A percentile compares a stretch with the other conserved stretches of the same genome.
phyloP scores from a whole-genome alignment of 192 early-diverging fungal species.

The Spizellomyces sp. region DNA sequence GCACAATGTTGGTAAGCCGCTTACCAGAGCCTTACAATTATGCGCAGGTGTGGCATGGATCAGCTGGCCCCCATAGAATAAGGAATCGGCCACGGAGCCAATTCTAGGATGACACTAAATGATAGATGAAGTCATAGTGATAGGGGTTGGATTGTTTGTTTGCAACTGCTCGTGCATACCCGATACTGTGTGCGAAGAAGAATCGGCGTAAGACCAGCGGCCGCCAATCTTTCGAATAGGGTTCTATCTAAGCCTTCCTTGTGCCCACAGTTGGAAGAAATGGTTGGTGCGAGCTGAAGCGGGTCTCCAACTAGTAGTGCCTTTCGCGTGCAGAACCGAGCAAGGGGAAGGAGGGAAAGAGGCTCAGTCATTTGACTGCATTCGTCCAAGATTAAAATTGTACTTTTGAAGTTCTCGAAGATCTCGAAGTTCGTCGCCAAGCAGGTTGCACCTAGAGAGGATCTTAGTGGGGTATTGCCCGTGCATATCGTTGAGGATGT shows the following conservation, averaged over 20 bases:
- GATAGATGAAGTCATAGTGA: neutral
- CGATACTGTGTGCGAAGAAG: constrained; percentile 75
- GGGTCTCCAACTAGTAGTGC: constrained; percentile 89
- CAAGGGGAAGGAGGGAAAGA: constrained; percentile 80
- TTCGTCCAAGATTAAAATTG: constrained; percentile 85
- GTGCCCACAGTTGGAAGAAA: constrained; percentile 51
- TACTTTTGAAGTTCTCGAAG: constrained; percentile 56
- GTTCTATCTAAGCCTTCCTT: constrained; percentile 76
- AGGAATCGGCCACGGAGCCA: constrained; percentile 56
- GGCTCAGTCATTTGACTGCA: constrained; percentile 87
- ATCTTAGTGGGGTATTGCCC: constrained; percentile 22
- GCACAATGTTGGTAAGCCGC: constrained; percentile 52
- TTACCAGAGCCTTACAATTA: constrained; percentile 46
- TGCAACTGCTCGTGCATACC: neutral
- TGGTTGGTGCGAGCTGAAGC: constrained; percentile 80
- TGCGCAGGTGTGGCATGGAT: constrained; percentile 43
- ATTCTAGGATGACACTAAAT: constrained; percentile 65
- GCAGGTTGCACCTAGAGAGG: constrained; percentile 66
- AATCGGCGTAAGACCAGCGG: constrained; percentile 56
- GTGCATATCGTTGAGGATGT: neutral
- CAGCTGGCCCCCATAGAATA: constrained; percentile 65
- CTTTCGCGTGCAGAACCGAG: constrained; percentile 57
- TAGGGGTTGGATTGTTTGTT: constrained; percentile 14
- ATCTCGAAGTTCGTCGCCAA: constrained; percentile 75
- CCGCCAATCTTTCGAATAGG: constrained; percentile 74